Base-by-base conservation (phyloP, 148 eudicot species). In the Pharnaceum exiguum region DNA sequence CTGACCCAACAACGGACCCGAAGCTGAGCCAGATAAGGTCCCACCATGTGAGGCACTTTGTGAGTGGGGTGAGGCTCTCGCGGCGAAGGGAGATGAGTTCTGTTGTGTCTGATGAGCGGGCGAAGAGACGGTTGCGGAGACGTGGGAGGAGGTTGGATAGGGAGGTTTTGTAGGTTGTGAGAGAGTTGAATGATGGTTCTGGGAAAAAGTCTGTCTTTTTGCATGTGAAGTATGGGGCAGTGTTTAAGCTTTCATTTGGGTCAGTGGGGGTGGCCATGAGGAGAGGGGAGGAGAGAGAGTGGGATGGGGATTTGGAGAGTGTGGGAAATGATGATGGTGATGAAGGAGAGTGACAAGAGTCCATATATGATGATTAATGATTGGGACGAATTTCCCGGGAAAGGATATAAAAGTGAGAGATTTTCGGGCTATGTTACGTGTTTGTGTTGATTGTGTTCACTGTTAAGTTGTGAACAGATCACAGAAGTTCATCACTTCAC, bases 1-100 rank as follows among this genome's bases (percentile, higher is more conserved):
- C 97, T 0, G 95, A 84, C 17, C 97, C 97, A 4, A 90, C 93
- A 32, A 87, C 93, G 19, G 95, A 80, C 26, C 95, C 97, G 60
- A 87, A 82, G 8, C 79, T 75, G 19, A 90, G 71, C 97, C 95
- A 90, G 10, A 77, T 36, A 0, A 90, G 54, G 32, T 90, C 97
- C 91, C 91, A 82, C 95, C 95, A 87, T 1, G 82, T 78, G 10
- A 90, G 77, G 63, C 89, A 90, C 0, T 52, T 71, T 6, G 65
- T 69, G 75, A 84, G 59, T 31, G 71, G 61, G 46, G 82, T 80
- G 18, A 76, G 70, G 47, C 80, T 74, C 29, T 79, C 75, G 11
- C 57, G 61, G 1, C 40, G 62, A 12, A 72, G 60, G 0, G 67
- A 53, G 36, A 75, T 47, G 31, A 87, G 78, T 62, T 90, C 95